A percentile compares a stretch with the other conserved stretches of the same genome.
Evolutionary conservation across 176 grass and related monocot species (phyloP).

Genomic region (Coix lacrymajobi): DNA sequence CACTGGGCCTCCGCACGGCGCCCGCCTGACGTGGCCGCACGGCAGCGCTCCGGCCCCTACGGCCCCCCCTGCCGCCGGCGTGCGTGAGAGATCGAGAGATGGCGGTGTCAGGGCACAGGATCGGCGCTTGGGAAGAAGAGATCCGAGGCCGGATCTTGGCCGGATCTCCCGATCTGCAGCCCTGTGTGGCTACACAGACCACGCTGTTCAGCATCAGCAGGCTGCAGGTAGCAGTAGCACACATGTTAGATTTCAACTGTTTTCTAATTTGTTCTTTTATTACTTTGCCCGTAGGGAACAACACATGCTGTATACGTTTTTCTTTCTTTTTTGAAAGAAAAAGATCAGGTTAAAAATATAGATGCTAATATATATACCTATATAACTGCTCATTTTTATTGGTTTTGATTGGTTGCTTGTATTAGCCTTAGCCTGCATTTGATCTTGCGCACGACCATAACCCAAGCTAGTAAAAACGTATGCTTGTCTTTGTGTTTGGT

Average conservation of each 20-base stretch:
- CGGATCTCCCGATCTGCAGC: conserved; percentile 34
- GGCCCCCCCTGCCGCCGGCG: background rate
- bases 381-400: no score
- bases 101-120: background rate
- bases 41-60: conserved; percentile 38
- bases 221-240: background rate
- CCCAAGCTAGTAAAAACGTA: no score
- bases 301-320: background rate
- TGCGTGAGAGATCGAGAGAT: background rate
- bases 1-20: background rate
- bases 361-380: no score
- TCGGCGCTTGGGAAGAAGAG: background rate
- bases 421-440: no score
- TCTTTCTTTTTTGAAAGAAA: no score
- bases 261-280: background rate
- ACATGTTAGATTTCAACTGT: background rate
- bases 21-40: conserved; percentile 24
- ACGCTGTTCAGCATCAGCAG: background rate
- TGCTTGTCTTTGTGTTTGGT: no score
- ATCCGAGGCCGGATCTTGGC: conserved; percentile 33
- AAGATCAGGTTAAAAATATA: no score
- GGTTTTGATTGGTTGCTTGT: no score
- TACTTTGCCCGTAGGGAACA: background rate
- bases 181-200: conserved; percentile 19
- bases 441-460: no score